Evolutionary conservation across 1,284 basidiomycete species (phyloP).

Genomic region (Heterobasidion annosum): DNA sequence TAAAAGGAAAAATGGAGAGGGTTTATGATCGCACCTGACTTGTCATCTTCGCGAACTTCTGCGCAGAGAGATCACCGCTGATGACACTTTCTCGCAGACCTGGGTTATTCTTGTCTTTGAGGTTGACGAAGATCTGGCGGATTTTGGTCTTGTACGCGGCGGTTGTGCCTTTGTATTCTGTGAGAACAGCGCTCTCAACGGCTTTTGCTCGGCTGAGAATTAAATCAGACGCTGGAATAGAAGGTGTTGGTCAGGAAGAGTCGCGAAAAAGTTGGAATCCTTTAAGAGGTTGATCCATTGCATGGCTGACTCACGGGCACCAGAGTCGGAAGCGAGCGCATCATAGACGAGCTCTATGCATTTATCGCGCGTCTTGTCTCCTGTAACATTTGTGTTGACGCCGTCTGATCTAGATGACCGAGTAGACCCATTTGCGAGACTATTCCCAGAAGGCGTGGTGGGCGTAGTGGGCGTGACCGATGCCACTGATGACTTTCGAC

Average conservation of each 20-base stretch:
- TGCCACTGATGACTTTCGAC: slow-evolving; percentile 18
- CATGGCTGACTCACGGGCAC: slow-evolving; percentile 58
- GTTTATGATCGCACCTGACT: slow-evolving; percentile 48
- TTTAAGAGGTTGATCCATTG: background rate
- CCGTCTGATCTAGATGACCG: slow-evolving; percentile 68
- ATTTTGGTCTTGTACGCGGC: slow-evolving; percentile 75
- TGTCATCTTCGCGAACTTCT: slow-evolving; percentile 73
- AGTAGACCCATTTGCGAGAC: slow-evolving; percentile 14
- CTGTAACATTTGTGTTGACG: slow-evolving; percentile 45
- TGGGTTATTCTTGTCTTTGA: slow-evolving; percentile 95
- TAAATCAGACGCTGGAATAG: slow-evolving; percentile 45
- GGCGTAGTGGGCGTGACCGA: slow-evolving; percentile 31
- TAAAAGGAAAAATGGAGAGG: background rate
- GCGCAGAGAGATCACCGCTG: slow-evolving; percentile 66
- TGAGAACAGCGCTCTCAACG: slow-evolving; percentile 51
- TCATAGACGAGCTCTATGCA: slow-evolving; percentile 91
- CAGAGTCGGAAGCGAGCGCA: slow-evolving; percentile 78
- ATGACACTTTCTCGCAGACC: slow-evolving; percentile 79
- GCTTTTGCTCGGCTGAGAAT: slow-evolving; percentile 49
- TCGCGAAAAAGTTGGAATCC: background rate
- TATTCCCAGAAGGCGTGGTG: slow-evolving; percentile 18
- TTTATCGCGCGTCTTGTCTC: slow-evolving; percentile 77
- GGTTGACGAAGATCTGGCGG: slow-evolving; percentile 83
- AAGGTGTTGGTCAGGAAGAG: background rate
- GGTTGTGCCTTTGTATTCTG: slow-evolving; percentile 34